Percentiles rank a stretch among this genome's conserved stretches.
These are phyloP conservation scores for Filobasidium wieringae DNA, from an alignment of 768 basidiomycete genomes.

Conservation along the genomic window DNA sequence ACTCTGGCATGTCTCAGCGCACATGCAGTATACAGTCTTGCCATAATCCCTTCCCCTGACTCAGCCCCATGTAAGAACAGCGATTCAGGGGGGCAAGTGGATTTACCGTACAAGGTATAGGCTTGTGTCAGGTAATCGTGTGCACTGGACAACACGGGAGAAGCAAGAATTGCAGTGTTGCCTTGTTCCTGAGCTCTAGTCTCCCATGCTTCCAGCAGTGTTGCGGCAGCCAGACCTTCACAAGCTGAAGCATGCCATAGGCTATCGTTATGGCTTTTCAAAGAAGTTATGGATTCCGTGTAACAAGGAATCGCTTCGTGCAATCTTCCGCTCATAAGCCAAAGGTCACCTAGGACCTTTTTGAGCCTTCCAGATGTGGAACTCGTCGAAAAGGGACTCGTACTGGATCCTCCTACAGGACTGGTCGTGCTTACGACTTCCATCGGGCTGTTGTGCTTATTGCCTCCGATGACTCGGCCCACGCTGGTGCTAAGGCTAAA, in stretches of 20 bases:
- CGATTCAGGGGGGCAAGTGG: slow-evolving; percentile 8
- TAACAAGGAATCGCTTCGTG: slow-evolving; percentile 78
- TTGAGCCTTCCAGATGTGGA: slow-evolving; percentile 74
- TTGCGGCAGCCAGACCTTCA: slow-evolving; percentile 71
- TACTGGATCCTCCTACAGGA: slow-evolving; percentile 43
- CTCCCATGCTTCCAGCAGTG: slow-evolving; percentile 70
- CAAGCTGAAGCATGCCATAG: slow-evolving; percentile 81
- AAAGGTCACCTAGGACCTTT: slow-evolving; percentile 81
- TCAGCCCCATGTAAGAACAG: slow-evolving; percentile 13
- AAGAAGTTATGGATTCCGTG: slow-evolving; percentile 66
- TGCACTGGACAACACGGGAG: not conserved
- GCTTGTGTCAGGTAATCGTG: slow-evolving; percentile 7
- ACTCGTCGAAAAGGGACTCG: slow-evolving; percentile 50
- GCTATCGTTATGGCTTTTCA: slow-evolving; percentile 61
- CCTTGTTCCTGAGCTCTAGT: slow-evolving; percentile 14
- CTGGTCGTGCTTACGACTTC: slow-evolving; percentile 2
- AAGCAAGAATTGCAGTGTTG: not conserved
- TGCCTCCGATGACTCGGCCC: not conserved
- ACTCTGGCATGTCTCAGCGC: slow-evolving; percentile 76
- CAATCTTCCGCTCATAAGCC: slow-evolving; percentile 70
- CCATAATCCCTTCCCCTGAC: slow-evolving; percentile 8
- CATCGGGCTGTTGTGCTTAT: not conserved
- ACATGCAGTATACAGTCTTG: slow-evolving; percentile 43
- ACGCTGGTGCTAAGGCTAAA: slow-evolving; percentile 3
- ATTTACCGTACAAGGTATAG: not conserved